Base-by-base conservation (phyloP, 1,284 basidiomycete genomes). In the Irpex sp. region DNA sequence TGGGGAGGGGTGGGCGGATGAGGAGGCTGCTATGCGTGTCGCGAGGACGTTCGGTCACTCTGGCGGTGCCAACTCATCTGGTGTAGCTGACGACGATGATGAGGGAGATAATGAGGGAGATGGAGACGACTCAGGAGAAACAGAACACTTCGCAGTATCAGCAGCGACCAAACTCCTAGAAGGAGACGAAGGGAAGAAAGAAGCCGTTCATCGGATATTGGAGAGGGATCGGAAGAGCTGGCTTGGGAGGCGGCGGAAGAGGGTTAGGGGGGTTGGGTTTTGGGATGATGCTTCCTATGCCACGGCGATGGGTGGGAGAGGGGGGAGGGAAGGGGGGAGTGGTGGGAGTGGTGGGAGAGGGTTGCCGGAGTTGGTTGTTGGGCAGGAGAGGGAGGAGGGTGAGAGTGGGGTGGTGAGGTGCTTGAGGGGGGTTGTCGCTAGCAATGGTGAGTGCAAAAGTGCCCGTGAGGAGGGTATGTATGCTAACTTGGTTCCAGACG, bases 181-280 rank as follows among this genome's bases (percentile, higher is more conserved):
- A 3, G 71, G 75, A 36, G 74, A 81, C 61, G 74, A 73, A 13
- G 80, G 78, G 26, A 55, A 55, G 33, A 55, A 15, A 5, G 75
- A 80, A 61, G 76, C 75, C 7, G 76, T 83, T 15, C 71, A 71
- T 54, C 75, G 75, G 67, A 82, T 83, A 54, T 64, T 83, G 58
- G 68, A 71, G 58, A 71, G 68, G 4, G 77, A 84, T 68, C 70
- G 73, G 49, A 66, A 66, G 46, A 66, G 65, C 69, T 64, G 69
- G 74, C 54, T 64, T 60, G 61, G 64, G 39, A 66, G 13, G 63
- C 69, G 5, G 65, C 72, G 3, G 83, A 81, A 4, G 71, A 75
- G 17, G 67, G 85, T 8, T 1, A 49, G 67, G n/a, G 72, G 72
- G 1, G 68, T 72, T 7, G 60, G 66, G 8, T 54, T 73, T 1